Evolutionary conservation across 1,284 basidiomycete genomes (phyloP), one percentile per base, ranked within the genome.

Genomic region (Ceratobasidium papillatum): DNA sequence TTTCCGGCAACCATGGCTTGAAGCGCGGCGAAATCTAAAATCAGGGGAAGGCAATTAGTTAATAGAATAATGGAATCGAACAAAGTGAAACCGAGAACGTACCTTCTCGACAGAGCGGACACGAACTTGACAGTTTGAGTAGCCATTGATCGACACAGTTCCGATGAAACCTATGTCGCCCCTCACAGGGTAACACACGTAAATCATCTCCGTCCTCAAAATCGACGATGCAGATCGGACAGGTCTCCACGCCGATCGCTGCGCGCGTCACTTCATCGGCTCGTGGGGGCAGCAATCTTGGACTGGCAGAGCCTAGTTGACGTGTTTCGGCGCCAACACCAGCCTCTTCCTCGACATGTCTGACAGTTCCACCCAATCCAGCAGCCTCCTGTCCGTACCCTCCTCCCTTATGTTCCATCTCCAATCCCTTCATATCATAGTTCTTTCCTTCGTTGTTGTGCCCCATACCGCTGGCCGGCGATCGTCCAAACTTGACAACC

Each of bases 131-230:
- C 19, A 96, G 87, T 78, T 95, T 90, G 49, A 97, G 85, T 58
- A 98, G 84, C 95, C 95, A 95, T 45, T 90, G 92, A 80, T 94
- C 93, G 49, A 94, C 92, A 80, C 92, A 94, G 71, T 84, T 83
- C 79, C 92, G 89, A 80, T 98, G 95, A 84, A 96, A 98, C 71
- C 89, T 86, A 81, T 98, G 95, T 77, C 92, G 89, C 56, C 91
- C 93, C 80, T 94, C 93, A 81, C 95, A 98, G 0, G 95, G 95
- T 72, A 98, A 83, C 43, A 96, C 87, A 38, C 95, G 89, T 19
- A 97, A 82, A 81, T 96, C 93, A 80, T 98, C 95, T 4, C 94
- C 95, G 77, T 94, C 91, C 81, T 96, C 93, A 80, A 98, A 98
- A 78, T 96, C 95, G 49, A 94, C 86, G 76, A 97, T 91, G 80